These are phyloP conservation scores for Russula brevipes DNA, from an alignment of 768 basidiomycete genomes.

Conservation along the genomic window DNA sequence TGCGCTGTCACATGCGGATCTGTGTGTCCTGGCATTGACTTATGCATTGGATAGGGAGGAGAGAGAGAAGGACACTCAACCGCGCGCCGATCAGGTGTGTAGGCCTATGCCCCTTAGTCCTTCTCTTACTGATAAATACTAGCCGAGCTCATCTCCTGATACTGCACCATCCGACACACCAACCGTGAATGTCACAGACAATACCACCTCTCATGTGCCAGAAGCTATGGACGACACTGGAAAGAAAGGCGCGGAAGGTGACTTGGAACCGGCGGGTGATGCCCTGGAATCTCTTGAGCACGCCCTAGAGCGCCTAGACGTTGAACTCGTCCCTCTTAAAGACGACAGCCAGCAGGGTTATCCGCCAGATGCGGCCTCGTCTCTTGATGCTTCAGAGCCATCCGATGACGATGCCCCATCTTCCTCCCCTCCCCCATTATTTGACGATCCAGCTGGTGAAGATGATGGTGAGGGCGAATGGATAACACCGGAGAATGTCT, in stretches of 20 bases:
- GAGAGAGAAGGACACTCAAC: constrained; percentile 31
- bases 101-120: not conserved
- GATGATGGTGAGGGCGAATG: constrained; percentile 91
- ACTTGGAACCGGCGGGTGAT: constrained; percentile 23
- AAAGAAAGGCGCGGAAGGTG: not conserved
- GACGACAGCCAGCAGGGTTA: not conserved
- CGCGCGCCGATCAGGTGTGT: constrained; percentile 28
- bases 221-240: not conserved
- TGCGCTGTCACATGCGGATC: constrained; percentile 85
- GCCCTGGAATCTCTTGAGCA: constrained; percentile 1
- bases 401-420: constrained; percentile 24
- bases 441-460: constrained; percentile 69
- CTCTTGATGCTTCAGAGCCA: constrained; percentile 14
- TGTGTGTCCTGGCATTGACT: constrained; percentile 86
- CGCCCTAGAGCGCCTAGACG: constrained; percentile 5
- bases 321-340: constrained; percentile 14
- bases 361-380: not conserved
- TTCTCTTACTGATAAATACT: not conserved
- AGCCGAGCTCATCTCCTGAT: constrained; percentile 1
- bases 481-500: constrained; percentile 91
- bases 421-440: constrained; percentile 38
- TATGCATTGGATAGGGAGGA: constrained; percentile 63
- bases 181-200: not conserved
- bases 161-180: not conserved
- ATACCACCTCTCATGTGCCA: not conserved